phyloP scores from a whole-genome alignment of 1,284 basidiomycete genomes.

The Apiotrichum sp. region DNA sequence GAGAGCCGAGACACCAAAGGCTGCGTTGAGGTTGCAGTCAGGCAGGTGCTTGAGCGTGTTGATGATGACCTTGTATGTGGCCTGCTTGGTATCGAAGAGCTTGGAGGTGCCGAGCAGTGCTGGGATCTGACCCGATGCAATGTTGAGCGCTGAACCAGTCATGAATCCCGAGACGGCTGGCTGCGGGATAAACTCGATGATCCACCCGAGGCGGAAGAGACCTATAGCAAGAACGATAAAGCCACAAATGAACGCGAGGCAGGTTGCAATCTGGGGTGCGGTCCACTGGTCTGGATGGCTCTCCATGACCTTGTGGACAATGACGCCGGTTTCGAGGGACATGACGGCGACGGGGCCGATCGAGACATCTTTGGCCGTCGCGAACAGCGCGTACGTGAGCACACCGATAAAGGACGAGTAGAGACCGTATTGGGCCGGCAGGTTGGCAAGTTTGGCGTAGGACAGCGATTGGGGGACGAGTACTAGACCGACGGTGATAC shows the following conservation, averaged over 20 bases:
- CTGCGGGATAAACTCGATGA: constrained; percentile 80
- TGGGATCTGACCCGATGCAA: constrained; percentile 76
- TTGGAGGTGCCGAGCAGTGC: constrained; percentile 71
- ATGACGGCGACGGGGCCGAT: constrained; percentile 97
- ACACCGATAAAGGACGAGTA: constrained; percentile 91
- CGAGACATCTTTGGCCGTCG: constrained; percentile 90
- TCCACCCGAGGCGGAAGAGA: constrained; percentile 84
- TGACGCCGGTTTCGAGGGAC: constrained; percentile 76
- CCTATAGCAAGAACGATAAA: constrained; percentile 91
- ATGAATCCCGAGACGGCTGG: constrained; percentile 82
- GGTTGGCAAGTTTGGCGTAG: constrained; percentile 69
- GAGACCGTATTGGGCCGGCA: constrained; percentile 81
- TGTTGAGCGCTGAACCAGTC: constrained; percentile 79
- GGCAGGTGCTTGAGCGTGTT: constrained; percentile 77
- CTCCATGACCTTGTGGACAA: constrained; percentile 62
- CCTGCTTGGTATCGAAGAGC: constrained; percentile 70
- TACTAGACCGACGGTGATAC: constrained; percentile 85
- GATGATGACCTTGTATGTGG: constrained; percentile 88
- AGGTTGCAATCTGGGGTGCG: constrained; percentile 72
- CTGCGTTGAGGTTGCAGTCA: constrained; percentile 68
- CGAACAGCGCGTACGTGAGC: constrained; percentile 46
- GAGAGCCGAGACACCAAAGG: constrained; percentile 71
- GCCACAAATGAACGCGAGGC: constrained; percentile 80
- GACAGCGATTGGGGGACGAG: constrained; percentile 70
- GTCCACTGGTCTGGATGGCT: constrained; percentile 52